Conservation (phyloP, 306 rosid species). For the Rosa rugosa region DNA sequence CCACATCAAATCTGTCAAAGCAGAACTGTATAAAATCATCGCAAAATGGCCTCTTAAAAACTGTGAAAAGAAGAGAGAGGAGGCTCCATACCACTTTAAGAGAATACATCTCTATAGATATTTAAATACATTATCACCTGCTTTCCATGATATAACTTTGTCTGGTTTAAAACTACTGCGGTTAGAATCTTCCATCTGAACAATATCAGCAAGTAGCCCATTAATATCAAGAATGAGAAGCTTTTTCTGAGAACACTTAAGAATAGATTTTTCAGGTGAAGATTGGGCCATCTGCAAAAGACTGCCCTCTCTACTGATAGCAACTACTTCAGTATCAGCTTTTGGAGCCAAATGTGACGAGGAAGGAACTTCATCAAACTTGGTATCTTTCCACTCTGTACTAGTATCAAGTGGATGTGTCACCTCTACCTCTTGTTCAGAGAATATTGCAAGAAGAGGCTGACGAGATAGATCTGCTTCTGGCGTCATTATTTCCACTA, state of each 20-base stretch:
- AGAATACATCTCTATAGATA: slow-evolving; percentile 8
- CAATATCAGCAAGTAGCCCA: slow-evolving; percentile 86
- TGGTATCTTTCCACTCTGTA: slow-evolving; percentile 22
- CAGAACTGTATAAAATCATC: no score
- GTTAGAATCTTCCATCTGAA: slow-evolving; percentile 16
- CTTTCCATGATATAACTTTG: slow-evolving; percentile 37
- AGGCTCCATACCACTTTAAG: slow-evolving; percentile 24
- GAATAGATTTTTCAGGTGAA: no score
- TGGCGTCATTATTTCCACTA: not conserved
- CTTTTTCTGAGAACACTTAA: slow-evolving; percentile 41
- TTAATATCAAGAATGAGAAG: slow-evolving; percentile 94
- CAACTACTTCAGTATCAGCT: slow-evolving; percentile 34
- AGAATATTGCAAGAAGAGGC: not conserved
- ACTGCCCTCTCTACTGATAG: slow-evolving; percentile 25
- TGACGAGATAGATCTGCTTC: not conserved
- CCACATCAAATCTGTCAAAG: no score
- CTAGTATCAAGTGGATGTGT: not conserved
- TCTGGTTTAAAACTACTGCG: slow-evolving; percentile 32
- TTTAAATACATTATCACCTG: slow-evolving; percentile 48
- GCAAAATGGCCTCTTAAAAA: no score
- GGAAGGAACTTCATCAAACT: slow-evolving; percentile 21
- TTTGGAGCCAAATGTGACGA: slow-evolving; percentile 21
- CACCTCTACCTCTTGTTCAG: not conserved
- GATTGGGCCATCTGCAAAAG: not conserved
- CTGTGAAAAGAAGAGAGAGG: not conserved